Evolutionary conservation across 768 basidiomycete species (phyloP).

Genomic region (Tylopilus rubrobrunneus): DNA sequence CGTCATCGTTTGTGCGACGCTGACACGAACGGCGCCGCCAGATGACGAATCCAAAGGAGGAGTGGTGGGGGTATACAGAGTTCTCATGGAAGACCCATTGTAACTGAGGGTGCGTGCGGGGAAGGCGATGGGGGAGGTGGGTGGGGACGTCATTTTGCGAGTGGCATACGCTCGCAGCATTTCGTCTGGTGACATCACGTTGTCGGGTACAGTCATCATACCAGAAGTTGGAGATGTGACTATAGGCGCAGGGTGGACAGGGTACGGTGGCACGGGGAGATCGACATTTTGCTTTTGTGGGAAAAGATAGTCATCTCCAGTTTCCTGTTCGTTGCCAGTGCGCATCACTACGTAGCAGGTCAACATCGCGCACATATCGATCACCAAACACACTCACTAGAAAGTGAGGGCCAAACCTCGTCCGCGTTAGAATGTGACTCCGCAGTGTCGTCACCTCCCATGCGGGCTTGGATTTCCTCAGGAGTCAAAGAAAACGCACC

Average conservation of each 20-base stretch:
- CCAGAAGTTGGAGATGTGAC: conserved; percentile 34
- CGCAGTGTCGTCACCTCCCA: conserved; percentile 34
- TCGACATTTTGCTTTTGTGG: conserved; percentile 24
- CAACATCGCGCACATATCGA: conserved; percentile 1
- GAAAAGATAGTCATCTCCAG: conserved; percentile 45
- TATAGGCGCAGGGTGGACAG: conserved; percentile 24
- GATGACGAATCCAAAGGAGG: conserved; percentile 11
- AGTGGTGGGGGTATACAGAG: conserved; percentile 24
- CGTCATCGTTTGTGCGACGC: conserved; percentile 6
- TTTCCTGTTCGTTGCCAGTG: conserved; percentile 38
- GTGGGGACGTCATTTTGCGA: conserved; percentile 35
- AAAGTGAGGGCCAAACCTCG: conserved; percentile 66
- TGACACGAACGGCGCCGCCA: not conserved
- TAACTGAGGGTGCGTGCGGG: conserved; percentile 25
- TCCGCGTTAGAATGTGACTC: conserved; percentile 42
- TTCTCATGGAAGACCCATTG: conserved; percentile 26
- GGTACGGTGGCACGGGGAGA: conserved; percentile 33
- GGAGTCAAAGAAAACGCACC: conserved; percentile 45
- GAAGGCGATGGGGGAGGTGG: conserved; percentile 30
- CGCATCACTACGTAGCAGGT: conserved; percentile 60
- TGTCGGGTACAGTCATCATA: conserved; percentile 41
- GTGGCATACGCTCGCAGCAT: conserved; percentile 74
- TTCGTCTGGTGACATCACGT: conserved; percentile 60
- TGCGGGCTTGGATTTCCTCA: conserved; percentile 59
- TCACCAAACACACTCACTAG: conserved; percentile 40